Base-by-base conservation (phyloP, 176 grass and related monocot genomes). In the Musa beccarii region DNA sequence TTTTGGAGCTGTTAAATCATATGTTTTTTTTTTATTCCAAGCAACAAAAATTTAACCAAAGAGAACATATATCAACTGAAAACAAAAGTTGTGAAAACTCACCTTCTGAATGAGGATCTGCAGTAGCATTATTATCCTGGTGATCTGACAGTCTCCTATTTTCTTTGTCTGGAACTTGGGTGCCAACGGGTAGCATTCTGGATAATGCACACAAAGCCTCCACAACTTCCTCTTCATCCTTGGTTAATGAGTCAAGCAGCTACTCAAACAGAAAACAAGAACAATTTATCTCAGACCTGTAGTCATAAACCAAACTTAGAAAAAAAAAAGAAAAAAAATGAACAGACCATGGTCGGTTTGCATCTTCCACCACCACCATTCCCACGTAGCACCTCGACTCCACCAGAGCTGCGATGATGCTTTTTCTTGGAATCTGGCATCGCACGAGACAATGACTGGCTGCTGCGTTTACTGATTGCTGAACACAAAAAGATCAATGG, bases 191-290 rank as follows among this genome's bases (percentile, higher is more conserved):
- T 55, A 55, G 10, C 25, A 29, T 74, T 82, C 72, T 68, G n/a
- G 81, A 80, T 63, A 88, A 74, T 11, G 81, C 82, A 10, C 81
- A 73, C 72, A 88, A 75, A 84, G 79, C 81, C 70, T 86, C 78
- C 28, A 84, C 81, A 49, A 92, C 69, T 11, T 73, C 28, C 68
- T 92, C 81, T 71, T 92, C 89, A 76, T 88, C 86, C 29, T 82
- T 67, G 1, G 86, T 82, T 65, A 88, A 66, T 53, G 49, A 49
- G 52, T n/a, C 55, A 14, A 10, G 43, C 23, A 65, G 57, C 89
- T 88, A 82, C 19, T 79, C 22, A 73, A 76, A 75, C 21, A 80
- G 54, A 59, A 55, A 61, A 59, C 3, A 81, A 86, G 22, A 25
- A 59, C 22, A 17, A 19, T 25, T 55, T 76, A 52, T 69, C 24